Percentiles rank a stretch among this genome's conserved stretches.
Conservation (phyloP, 2,329 filamentous ascomycete genomes). For the Neoscytalidium dimidiatum region DNA sequence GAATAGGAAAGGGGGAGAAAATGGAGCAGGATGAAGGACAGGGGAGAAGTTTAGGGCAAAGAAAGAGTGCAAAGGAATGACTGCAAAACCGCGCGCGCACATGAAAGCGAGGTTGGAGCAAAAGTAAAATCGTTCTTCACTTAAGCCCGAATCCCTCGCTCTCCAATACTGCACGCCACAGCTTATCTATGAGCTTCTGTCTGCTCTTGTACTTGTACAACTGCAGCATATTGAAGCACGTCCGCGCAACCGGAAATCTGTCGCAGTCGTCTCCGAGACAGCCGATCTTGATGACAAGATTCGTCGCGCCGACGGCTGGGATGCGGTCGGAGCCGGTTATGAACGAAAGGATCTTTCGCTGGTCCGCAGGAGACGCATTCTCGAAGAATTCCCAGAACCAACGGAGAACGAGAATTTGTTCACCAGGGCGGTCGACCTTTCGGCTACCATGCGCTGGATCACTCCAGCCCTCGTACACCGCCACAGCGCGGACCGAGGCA, state of each 20-base stretch:
- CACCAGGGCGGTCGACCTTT: conserved; percentile 37
- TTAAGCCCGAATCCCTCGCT: conserved; percentile 93
- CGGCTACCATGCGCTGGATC: conserved; percentile 23
- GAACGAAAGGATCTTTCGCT: conserved; percentile 79
- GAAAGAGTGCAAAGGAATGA: no score
- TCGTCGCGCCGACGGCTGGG: conserved; percentile 82
- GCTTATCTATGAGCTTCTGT: conserved; percentile 66
- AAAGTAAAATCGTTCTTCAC: conserved; percentile 46
- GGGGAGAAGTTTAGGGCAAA: no score
- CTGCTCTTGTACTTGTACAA: conserved; percentile 71
- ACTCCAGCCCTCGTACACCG: conserved; percentile 81
- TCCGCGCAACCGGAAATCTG: conserved; percentile 81
- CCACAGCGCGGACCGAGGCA: conserved; percentile 70
- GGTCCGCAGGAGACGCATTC: conserved; percentile 63
- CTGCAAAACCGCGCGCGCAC: no score
- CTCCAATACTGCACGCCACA: conserved; percentile 86
- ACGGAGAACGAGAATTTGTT: conserved; percentile 54
- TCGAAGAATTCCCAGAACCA: conserved; percentile 92
- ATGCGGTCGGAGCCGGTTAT: conserved; percentile 90
- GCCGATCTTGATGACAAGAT: conserved; percentile 72
- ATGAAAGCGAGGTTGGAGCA: no score
- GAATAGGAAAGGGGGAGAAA: no score
- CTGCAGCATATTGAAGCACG: conserved; percentile 85
- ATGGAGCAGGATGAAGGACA: no score
- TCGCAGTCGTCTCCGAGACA: conserved; percentile 74